phyloP scores from a whole-genome alignment of 768 basidiomycete genomes.

The Scleroderma citrinum region DNA sequence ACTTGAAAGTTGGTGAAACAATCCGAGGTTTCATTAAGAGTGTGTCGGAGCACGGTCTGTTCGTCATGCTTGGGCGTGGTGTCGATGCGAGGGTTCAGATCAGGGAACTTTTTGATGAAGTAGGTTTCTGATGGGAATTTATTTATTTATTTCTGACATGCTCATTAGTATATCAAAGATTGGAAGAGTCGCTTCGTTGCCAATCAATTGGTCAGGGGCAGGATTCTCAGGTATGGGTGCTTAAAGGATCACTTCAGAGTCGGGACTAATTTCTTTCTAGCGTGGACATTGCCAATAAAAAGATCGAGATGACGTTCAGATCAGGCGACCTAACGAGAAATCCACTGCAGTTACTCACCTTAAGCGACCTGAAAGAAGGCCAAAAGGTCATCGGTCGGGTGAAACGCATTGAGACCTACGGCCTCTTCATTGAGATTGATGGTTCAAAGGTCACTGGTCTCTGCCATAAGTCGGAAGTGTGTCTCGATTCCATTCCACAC shows the following conservation, averaged over 20 bases:
- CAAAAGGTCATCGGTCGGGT: slow-evolving; percentile 77
- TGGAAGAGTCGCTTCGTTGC: slow-evolving; percentile 81
- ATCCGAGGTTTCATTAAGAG: slow-evolving; percentile 88
- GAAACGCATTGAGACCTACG: slow-evolving; percentile 81
- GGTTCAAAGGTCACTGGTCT: slow-evolving; percentile 80
- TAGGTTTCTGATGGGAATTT: slow-evolving; percentile 15
- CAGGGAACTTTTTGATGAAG: slow-evolving; percentile 87
- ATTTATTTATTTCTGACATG: slow-evolving; percentile 4
- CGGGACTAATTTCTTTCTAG: slow-evolving; percentile 34
- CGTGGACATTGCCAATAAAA: slow-evolving; percentile 61
- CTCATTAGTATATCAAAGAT: slow-evolving; percentile 80
- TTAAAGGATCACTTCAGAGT: background rate
- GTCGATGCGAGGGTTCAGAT: slow-evolving; percentile 92
- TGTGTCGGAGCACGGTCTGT: slow-evolving; percentile 80
- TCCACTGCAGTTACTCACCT: slow-evolving; percentile 30
- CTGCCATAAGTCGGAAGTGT: slow-evolving; percentile 90
- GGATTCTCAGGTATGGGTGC: slow-evolving; percentile 62
- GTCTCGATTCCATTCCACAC: slow-evolving; percentile 11
- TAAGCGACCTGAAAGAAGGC: slow-evolving; percentile 63
- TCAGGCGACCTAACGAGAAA: slow-evolving; percentile 48
- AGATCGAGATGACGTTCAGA: slow-evolving; percentile 89
- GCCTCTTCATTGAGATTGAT: slow-evolving; percentile 89
- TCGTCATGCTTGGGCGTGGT: slow-evolving; percentile 78
- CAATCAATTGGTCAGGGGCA: slow-evolving; percentile 83
- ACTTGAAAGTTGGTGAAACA: slow-evolving; percentile 66